These are phyloP conservation scores for Corinectria fuckeliana DNA, from an alignment of 2,329 filamentous ascomycete species.

Conservation along the genomic window DNA sequence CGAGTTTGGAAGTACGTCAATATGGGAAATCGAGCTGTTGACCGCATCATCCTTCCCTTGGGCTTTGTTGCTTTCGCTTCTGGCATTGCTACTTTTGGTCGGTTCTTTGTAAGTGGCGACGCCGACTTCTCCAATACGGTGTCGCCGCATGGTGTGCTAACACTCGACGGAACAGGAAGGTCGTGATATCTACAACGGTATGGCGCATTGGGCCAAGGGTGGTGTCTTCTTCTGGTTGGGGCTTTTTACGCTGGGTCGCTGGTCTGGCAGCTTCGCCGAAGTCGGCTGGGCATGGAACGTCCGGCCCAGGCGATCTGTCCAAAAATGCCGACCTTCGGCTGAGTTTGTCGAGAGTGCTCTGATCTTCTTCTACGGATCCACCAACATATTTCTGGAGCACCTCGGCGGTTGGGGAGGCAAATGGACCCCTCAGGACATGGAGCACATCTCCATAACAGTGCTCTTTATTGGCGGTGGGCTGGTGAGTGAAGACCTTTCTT, in stretches of 20 bases:
- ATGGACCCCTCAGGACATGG: constrained; percentile 82
- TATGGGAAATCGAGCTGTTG: constrained; percentile 70
- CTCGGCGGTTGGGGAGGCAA: constrained; percentile 72
- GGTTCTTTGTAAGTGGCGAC: constrained; percentile 75
- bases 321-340: constrained; percentile 76
- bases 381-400: constrained; percentile 93
- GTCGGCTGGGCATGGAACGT: constrained; percentile 97
- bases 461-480: constrained; percentile 93
- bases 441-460: constrained; percentile 91
- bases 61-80: constrained; percentile 76
- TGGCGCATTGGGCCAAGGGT: constrained; percentile 94
- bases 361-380: constrained; percentile 88
- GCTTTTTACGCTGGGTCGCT: constrained; percentile 83
- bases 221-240: constrained; percentile 96
- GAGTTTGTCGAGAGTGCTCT: constrained; percentile 91
- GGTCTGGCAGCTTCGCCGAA: constrained; percentile 88
- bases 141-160: constrained; percentile 4
- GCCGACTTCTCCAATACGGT: not conserved
- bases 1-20: constrained; percentile 64
- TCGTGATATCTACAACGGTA: constrained; percentile 75
- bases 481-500: constrained; percentile 55
- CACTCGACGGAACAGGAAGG: constrained; percentile 60
- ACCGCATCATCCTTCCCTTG: constrained; percentile 78
- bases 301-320: constrained; percentile 64
- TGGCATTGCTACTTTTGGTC: constrained; percentile 78